These are phyloP conservation scores for Mycena kentingensis DNA, from an alignment of 768 basidiomycete genomes.

Conservation along the genomic window DNA sequence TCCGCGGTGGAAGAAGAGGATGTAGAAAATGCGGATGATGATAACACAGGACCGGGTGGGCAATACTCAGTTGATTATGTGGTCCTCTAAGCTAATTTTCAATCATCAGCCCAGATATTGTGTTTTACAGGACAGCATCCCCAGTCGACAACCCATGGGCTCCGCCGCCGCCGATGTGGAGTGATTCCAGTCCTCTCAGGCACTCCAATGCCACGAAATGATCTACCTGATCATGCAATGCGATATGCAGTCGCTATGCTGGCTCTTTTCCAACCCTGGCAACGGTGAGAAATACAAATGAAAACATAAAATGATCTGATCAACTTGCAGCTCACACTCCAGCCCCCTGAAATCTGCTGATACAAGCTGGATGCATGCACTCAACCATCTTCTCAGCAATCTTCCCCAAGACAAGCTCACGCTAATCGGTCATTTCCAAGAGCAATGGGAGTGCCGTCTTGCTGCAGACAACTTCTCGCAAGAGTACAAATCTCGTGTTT, in stretches of 20 bases:
- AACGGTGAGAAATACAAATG: not conserved
- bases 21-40: not conserved
- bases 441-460: slow-evolving; percentile 14
- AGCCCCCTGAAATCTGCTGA: slow-evolving; percentile 8
- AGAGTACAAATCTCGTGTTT: not conserved
- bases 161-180: not conserved
- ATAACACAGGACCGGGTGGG: no score
- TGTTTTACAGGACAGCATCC: slow-evolving; percentile 7
- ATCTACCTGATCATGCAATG: not conserved
- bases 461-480: slow-evolving; percentile 16
- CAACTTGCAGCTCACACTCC: not conserved
- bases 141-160: not conserved
- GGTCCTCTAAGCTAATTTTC: no score
- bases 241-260: slow-evolving; percentile 14
- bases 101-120: no score
- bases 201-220: slow-evolving; percentile 10
- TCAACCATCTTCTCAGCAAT: not conserved
- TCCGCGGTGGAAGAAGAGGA: not conserved
- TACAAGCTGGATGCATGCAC: not conserved
- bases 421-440: slow-evolving; percentile 14
- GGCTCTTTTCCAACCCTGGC: slow-evolving; percentile 16
- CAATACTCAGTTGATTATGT: no score
- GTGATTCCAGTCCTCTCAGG: slow-evolving; percentile 14
- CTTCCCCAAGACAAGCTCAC: not conserved
- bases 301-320: not conserved